Percentiles rank a stretch among this genome's conserved stretches.
Conservation (phyloP, 2,329 filamentous ascomycete species). For the Allantophomopsis cytisporea region DNA sequence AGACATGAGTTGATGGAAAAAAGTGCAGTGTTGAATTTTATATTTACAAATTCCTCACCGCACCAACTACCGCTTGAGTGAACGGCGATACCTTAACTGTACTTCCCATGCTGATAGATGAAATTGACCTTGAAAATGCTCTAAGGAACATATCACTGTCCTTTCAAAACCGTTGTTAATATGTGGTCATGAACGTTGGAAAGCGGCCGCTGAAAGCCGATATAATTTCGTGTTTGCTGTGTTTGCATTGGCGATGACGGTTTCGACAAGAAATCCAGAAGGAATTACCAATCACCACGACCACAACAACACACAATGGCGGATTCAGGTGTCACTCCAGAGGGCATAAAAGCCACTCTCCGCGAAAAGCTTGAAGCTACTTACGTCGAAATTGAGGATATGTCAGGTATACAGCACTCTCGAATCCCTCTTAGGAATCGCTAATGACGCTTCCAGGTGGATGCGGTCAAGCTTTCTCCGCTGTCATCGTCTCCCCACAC, state of each 20-base stretch:
- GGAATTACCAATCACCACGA: neutral
- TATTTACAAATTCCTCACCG: constrained; percentile 67
- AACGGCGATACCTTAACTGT: constrained; percentile 24
- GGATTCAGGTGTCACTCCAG: constrained; percentile 56
- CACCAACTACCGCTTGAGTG: constrained; percentile 54
- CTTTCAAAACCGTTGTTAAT: neutral
- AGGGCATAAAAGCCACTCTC: constrained; percentile 55
- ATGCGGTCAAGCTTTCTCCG: constrained; percentile 58
- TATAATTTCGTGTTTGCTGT: neutral
- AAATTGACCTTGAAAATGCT: constrained; percentile 4
- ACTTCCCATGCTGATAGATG: constrained; percentile 8
- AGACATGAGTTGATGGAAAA: constrained; percentile 6
- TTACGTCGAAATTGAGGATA: constrained; percentile 80
- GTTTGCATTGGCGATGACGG: no score
- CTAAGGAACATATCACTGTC: neutral
- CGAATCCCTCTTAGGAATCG: neutral
- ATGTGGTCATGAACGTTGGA: neutral
- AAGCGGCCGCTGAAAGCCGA: neutral
- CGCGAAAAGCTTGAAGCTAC: constrained; percentile 56
- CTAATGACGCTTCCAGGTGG: constrained; percentile 32
- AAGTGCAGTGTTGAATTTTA: constrained; percentile 1
- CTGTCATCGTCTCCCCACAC: constrained; percentile 48
- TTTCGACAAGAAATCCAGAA: neutral
- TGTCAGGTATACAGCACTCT: constrained; percentile 56
- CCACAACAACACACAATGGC: constrained; percentile 27